phyloP scores from a whole-genome alignment of 441 rosid species.

The Flueggea neowawraea region DNA sequence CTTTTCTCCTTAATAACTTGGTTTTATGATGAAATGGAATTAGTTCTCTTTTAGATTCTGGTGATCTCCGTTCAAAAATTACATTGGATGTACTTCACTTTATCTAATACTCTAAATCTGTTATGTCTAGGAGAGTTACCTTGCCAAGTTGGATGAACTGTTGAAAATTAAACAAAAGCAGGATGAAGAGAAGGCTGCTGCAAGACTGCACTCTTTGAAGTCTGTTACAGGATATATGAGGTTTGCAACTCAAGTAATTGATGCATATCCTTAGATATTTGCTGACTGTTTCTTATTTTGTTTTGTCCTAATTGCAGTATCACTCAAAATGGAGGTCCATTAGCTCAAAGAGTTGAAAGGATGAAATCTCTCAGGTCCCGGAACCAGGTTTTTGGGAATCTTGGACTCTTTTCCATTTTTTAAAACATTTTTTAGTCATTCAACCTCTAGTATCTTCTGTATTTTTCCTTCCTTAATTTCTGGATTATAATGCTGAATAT shows the following conservation, averaged over 20 bases:
- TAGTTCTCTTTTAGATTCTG: no score
- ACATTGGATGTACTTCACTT: neutral
- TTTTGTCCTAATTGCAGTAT: conserved; percentile 34
- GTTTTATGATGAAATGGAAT: no score
- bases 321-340: conserved; percentile 25
- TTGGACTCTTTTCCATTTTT: neutral
- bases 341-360: conserved; percentile 37
- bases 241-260: conserved; percentile 8
- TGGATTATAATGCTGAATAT: conserved; percentile 7
- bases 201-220: conserved; percentile 66
- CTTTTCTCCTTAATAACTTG: no score
- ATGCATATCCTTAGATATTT: conserved; percentile 13
- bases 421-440: neutral
- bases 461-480: neutral
- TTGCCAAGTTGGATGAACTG: conserved; percentile 53
- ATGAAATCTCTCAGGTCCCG: conserved; percentile 55
- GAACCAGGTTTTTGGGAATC: conserved; percentile 38
- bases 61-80: no score
- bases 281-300: conserved; percentile 23
- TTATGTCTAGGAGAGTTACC: conserved; percentile 41
- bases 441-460: neutral
- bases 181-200: conserved; percentile 66
- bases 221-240: conserved; percentile 22
- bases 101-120: conserved; percentile 9
- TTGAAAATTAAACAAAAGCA: conserved; percentile 74